Conservation (phyloP, 805 yeast species). For the Lachancea lanzarotensis region DNA sequence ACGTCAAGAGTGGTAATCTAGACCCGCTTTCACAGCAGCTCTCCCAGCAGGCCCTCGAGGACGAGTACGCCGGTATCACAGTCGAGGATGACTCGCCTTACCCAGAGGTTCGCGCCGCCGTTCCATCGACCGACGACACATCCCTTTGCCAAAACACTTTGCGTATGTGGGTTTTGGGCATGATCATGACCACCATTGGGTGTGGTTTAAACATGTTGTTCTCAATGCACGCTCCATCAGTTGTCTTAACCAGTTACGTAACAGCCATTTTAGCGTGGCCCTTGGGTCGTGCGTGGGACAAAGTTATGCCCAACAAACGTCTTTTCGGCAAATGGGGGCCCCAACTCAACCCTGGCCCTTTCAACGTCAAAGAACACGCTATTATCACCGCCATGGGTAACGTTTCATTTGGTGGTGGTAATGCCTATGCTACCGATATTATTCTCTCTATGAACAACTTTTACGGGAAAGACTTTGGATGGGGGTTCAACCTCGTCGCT, state of each 20-base stretch:
- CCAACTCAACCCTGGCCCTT: slow-evolving; percentile 51
- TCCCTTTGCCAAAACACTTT: slow-evolving; percentile 43
- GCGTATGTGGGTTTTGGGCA: slow-evolving; percentile 49
- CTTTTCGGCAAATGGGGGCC: slow-evolving; percentile 25
- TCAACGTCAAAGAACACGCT: slow-evolving; percentile 59
- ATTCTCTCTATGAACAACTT: slow-evolving; percentile 45
- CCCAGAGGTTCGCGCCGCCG: slow-evolving; percentile 62
- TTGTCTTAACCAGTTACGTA: slow-evolving; percentile 45
- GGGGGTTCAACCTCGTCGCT: slow-evolving; percentile 51
- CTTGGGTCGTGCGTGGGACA: slow-evolving; percentile 46
- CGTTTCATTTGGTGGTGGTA: slow-evolving; percentile 33
- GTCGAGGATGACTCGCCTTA: slow-evolving; percentile 44
- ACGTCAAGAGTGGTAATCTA: slow-evolving; percentile 2
- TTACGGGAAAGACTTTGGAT: slow-evolving; percentile 40
- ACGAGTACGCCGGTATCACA: slow-evolving; percentile 12
- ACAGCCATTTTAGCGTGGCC: slow-evolving; percentile 58
- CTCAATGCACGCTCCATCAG: slow-evolving; percentile 48
- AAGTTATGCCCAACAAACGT: slow-evolving; percentile 30
- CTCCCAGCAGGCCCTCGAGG: slow-evolving; percentile 6
- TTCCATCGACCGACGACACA: slow-evolving; percentile 52
- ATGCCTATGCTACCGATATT: slow-evolving; percentile 56
- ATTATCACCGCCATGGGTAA: slow-evolving; percentile 48
- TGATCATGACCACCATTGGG: slow-evolving; percentile 50
- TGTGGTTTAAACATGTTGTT: slow-evolving; percentile 56
- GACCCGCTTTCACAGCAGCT: slow-evolving; percentile 8